A percentile compares a stretch with the other conserved stretches of the same genome.
phyloP scores from a whole-genome alignment of 2,329 filamentous ascomycete species.

The Cytospora schulzeri region DNA sequence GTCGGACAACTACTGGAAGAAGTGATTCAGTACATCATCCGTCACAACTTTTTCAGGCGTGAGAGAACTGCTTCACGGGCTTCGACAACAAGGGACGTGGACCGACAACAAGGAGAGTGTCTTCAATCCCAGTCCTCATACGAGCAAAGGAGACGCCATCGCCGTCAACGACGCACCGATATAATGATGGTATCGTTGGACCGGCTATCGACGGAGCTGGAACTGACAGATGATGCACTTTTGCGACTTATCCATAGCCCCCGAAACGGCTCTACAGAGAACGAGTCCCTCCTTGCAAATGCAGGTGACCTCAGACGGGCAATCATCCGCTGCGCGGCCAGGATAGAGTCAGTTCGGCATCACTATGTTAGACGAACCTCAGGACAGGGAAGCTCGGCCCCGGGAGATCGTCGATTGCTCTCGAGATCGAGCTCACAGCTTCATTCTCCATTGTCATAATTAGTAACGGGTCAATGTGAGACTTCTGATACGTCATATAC shows the following conservation, averaged over 20 bases:
- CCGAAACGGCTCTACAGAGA: not conserved
- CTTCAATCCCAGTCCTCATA: constrained; percentile 8
- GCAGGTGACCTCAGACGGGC: constrained; percentile 6
- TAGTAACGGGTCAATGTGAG: not conserved
- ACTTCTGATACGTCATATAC: not conserved
- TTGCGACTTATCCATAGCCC: constrained; percentile 3
- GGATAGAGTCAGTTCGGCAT: constrained; percentile 14
- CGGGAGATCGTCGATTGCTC: not conserved
- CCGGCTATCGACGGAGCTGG: constrained; percentile 16
- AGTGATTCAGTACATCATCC: constrained; percentile 9
- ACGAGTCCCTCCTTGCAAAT: constrained; percentile 1
- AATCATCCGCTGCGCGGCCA: constrained; percentile 7
- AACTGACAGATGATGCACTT: constrained; percentile 9
- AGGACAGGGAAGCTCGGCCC: not conserved
- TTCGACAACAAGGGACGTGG: not conserved
- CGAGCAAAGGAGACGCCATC: constrained; percentile 6
- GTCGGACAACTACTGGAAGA: constrained; percentile 12
- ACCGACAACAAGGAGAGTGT: not conserved
- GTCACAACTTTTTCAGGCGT: constrained; percentile 17
- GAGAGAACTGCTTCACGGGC: not conserved
- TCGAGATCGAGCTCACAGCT: not conserved
- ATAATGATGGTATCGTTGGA: constrained; percentile 11
- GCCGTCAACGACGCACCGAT: constrained; percentile 9
- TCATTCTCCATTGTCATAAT: not conserved
- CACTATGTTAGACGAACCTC: constrained; percentile 1